A percentile compares a stretch with the other conserved stretches of the same genome.
phyloP scores from a whole-genome alignment of 1,139 yeast genomes.

The Blastobotrys arbuscula region DNA sequence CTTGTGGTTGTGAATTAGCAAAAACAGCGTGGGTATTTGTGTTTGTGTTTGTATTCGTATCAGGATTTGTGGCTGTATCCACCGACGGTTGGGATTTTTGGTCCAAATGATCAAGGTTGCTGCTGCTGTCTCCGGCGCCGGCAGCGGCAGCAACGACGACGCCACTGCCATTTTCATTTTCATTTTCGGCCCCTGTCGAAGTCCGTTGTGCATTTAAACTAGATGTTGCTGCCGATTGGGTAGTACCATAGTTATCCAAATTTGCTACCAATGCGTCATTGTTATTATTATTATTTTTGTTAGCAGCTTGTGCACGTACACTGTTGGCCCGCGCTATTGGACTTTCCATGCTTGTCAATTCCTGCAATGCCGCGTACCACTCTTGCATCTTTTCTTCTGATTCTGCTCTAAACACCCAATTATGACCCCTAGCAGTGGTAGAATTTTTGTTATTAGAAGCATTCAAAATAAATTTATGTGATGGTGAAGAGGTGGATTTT shows the following conservation, averaged over 20 bases:
- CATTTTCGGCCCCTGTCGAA: too few relatives aligned
- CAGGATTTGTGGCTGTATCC: too few relatives aligned
- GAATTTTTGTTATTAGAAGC: slow-evolving; percentile 51
- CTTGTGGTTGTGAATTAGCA: background rate
- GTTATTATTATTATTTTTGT: background rate
- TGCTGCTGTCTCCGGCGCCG: background rate
- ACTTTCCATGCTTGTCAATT: slow-evolving; percentile 52
- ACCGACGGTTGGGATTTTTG: background rate
- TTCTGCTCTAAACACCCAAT: slow-evolving; percentile 88
- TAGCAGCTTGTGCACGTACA: background rate
- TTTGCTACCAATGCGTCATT: background rate
- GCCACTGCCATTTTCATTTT: too few relatives aligned
- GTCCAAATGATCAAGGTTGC: background rate
- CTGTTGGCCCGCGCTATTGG: slow-evolving; percentile 47
- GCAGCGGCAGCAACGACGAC: background rate
- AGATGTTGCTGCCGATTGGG: background rate
- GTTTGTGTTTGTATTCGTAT: background rate
- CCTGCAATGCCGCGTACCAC: slow-evolving; percentile 78
- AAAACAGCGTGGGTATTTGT: background rate
- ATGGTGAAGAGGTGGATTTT: slow-evolving; percentile 58
- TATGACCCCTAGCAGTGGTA: slow-evolving; percentile 64
- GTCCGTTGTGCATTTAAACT: too few relatives aligned
- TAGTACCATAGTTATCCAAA: too few relatives aligned
- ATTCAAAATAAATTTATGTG: slow-evolving; percentile 73
- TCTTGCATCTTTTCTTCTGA: slow-evolving; percentile 69